Base-by-base conservation (phyloP, 305 asterid genomes). In the Fraxinus dipetala region DNA sequence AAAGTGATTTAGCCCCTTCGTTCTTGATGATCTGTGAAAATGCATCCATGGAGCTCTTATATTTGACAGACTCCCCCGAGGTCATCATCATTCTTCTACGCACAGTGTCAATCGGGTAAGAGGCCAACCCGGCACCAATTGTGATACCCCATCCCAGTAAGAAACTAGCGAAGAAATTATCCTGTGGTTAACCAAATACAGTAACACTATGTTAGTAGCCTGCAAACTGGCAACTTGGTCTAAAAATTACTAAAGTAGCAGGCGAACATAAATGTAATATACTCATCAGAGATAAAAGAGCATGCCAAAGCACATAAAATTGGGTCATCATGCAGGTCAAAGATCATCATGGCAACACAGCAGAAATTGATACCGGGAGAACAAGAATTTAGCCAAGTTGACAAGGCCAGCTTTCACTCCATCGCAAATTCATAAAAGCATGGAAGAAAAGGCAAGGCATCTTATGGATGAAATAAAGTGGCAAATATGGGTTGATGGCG, bases 101-200 rank as follows among this genome's bases (percentile, higher is more conserved):
- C 38, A 70, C 75, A 0, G 75, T 70, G 6, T 70, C 75, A 5
- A 70, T 70, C 31, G 75, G 75, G 75, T 70, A 77, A 30, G 80
- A 77, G 2, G 72, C 80, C 73, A 77, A 56, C 40, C 80, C 80
- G 31, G 80, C 80, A 77, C 80, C 80, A 56, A 54, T 54, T 70
- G 80, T 77, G 24, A 77, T 56, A n/a, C 80, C 80, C 80, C 80
- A 77, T 54, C 80, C 80, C 31, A 77, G 80, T 45, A 77, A 51
- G 80, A 77, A 77, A 54, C 80, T 77, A 11, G 80, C 73, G 2
- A 51, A 54, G 80, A 77, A 77, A 26, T 63, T 77, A 77, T 77
- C 80, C 75, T 70, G 43, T 16, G 2, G 43, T 11, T 30, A 30
- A 69, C 40, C 24, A 70, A 28, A 67, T 67, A 67, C 38, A 30